A percentile compares a stretch with the other conserved stretches of the same genome.
phyloP scores from a whole-genome alignment of 345 rosid species.

The Euphorbia pulcherrima region DNA sequence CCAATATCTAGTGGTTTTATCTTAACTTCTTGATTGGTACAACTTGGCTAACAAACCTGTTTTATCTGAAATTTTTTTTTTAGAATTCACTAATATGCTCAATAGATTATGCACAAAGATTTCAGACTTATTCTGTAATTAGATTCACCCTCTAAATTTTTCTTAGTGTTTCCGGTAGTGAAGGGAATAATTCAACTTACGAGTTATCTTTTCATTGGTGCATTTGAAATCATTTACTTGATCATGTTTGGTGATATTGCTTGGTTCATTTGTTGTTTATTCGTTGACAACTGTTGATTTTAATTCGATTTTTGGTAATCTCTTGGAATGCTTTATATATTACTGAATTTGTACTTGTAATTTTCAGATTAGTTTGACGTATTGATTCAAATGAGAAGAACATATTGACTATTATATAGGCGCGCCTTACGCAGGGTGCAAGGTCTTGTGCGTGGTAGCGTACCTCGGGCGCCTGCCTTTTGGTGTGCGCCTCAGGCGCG shows the following conservation, averaged over 20 bases:
- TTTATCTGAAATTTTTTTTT: not conserved
- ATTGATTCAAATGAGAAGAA: not conserved
- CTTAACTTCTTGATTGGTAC: not conserved
- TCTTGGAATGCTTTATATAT: not conserved
- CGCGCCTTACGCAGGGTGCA: too few species aligned
- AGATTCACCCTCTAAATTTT: not conserved
- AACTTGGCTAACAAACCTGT: not conserved
- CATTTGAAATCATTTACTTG: not conserved
- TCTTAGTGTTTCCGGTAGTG: not conserved
- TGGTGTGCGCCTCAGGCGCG: too few species aligned
- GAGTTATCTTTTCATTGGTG: not conserved
- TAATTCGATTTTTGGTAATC: not conserved
- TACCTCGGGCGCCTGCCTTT: too few species aligned
- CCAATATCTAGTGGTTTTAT: not conserved
- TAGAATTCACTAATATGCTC: not conserved
- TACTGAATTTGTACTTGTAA: too few species aligned
- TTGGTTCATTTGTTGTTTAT: not conserved
- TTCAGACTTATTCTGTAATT: not conserved
- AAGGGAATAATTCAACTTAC: not conserved
- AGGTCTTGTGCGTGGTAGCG: too few species aligned
- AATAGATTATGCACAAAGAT: not conserved
- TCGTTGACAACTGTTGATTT: not conserved
- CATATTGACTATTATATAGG: too few species aligned
- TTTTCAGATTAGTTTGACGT: not conserved
- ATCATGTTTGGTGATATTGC: not conserved